These are phyloP conservation scores for Heracleum sosnowskyi DNA, from an alignment of 129 eudicot species.

Conservation along the genomic window DNA sequence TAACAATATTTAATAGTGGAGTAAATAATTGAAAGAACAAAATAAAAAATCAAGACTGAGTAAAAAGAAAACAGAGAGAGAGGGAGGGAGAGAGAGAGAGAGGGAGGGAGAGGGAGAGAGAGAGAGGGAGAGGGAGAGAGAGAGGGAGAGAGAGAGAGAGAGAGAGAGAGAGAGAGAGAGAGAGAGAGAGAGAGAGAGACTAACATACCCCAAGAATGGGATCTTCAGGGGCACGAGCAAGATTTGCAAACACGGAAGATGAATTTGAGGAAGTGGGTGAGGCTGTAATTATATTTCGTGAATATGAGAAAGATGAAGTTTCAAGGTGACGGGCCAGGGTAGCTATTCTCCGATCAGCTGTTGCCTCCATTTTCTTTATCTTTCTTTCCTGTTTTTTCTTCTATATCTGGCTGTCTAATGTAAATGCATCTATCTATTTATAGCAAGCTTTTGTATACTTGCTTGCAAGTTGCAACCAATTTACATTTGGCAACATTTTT, in stretches of 20 bases:
- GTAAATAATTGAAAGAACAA: too few relatives aligned
- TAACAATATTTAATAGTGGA: too few relatives aligned
- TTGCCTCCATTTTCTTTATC: background rate
- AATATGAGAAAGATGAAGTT: background rate
- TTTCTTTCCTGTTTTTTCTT: too few relatives aligned
- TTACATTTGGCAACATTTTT: too few relatives aligned
- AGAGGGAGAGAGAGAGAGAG: background rate
- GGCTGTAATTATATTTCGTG: constrained; percentile 12
- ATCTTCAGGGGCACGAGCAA: constrained; percentile 86
- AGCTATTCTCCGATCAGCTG: constrained; percentile 58
- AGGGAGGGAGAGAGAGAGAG: background rate
- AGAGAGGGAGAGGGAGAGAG: background rate
- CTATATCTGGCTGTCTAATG: too few relatives aligned
- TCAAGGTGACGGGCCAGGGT: constrained; percentile 54
- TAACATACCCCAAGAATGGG: constrained; percentile 86
- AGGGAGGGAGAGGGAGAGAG: background rate
- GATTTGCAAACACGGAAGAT: constrained; percentile 56
- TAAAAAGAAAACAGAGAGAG: too few relatives aligned
- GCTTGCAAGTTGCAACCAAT: too few relatives aligned
- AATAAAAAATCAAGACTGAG: too few relatives aligned
- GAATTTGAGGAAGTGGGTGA: constrained; percentile 37
- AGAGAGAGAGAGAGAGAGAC: background rate
- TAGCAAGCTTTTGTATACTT: too few relatives aligned
- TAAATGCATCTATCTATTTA: too few relatives aligned
- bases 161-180: background rate